Evolutionary conservation across 2,329 filamentous ascomycete genomes (phyloP).

Genomic region (Venturia oleaginea): DNA sequence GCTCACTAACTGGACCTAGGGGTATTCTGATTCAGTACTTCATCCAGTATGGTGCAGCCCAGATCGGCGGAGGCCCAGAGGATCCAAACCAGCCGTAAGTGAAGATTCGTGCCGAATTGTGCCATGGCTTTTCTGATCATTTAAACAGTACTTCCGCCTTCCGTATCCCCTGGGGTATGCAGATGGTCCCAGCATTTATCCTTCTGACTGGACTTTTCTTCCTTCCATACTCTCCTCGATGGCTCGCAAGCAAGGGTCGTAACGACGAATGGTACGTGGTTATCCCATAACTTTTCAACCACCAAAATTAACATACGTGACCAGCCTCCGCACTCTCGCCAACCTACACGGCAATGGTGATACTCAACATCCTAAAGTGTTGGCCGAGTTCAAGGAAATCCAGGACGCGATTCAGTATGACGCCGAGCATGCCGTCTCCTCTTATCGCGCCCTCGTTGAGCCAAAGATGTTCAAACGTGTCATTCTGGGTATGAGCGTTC

Average conservation of each 20-base stretch:
- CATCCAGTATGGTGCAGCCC: conserved; percentile 55
- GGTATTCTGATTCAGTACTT: conserved; percentile 56
- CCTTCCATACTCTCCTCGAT: conserved; percentile 49
- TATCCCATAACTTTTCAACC: background rate
- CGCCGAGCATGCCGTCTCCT: conserved; percentile 41
- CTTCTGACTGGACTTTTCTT: conserved; percentile 33
- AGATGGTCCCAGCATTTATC: conserved; percentile 32
- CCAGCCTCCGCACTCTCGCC: conserved; percentile 38
- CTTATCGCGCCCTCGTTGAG: conserved; percentile 41
- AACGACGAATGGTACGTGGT: conserved; percentile 52
- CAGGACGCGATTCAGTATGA: conserved; percentile 47
- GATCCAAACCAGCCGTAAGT: conserved; percentile 32
- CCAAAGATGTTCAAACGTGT: conserved; percentile 48
- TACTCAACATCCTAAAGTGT: conserved; percentile 47
- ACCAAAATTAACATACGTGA: conserved; percentile 36
- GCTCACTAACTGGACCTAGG: background rate
- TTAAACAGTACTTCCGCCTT: conserved; percentile 23
- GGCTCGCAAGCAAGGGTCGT: conserved; percentile 58
- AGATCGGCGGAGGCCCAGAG: conserved; percentile 38
- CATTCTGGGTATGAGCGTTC: conserved; percentile 47
- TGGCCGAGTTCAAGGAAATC: conserved; percentile 55
- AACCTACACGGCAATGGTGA: conserved; percentile 50
- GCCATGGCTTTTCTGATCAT: background rate
- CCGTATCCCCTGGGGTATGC: conserved; percentile 35
- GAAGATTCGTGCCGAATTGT: background rate